Evolutionary conservation across 2,329 filamentous ascomycete species (phyloP), one percentile per base, ranked within the genome.

Genomic region (Colletotrichum coccodes): DNA sequence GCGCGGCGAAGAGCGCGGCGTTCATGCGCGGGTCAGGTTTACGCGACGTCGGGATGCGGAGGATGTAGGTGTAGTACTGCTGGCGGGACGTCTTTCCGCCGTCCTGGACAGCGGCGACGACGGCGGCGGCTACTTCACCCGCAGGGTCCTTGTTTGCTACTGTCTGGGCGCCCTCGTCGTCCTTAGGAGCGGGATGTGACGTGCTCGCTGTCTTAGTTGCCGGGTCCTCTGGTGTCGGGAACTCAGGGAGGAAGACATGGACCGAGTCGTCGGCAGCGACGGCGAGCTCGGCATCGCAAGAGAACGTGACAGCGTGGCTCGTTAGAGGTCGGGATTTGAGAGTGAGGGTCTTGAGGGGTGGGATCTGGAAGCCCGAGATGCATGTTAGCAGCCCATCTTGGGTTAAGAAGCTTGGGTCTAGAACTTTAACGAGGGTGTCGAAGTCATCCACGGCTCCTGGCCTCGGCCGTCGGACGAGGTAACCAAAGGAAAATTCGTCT

Each of bases 211-310:
- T 3, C 26, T n/a, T n/a, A n/a, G n/a, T 36, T 3, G 46, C 40
- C 12, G 60, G 40, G 1, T 73, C 72, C 8, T 69, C 72, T 6
- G 59, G 66, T 11, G 74, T 64, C 0, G 75, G 73, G 64, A 79
- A 87, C 49, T 86, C 82, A 5, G 86, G 86, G 6, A 87, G 74
- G 66, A 83, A 87, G 53, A 88, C 76, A 71, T 84, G 80, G 34
- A 89, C 79, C 47, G 84, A 85, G 74, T 90, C 87, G 70, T 88
- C 85, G n/a, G 85, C 84, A 3, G 83, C 84, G 36, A 89, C 81
- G 38, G 87, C 87, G 6, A 90, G 79, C 72, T 89, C 87, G 28
- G 84, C 86, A 60, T 90, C 87, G 70, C 84, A 84, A 26, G 87
- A 90, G 85, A 87, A 89, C 40, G 84, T 74, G 9, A 84, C 71